Conservation (phyloP, 2,329 filamentous ascomycete species). For the Fusarium agapanthi region DNA sequence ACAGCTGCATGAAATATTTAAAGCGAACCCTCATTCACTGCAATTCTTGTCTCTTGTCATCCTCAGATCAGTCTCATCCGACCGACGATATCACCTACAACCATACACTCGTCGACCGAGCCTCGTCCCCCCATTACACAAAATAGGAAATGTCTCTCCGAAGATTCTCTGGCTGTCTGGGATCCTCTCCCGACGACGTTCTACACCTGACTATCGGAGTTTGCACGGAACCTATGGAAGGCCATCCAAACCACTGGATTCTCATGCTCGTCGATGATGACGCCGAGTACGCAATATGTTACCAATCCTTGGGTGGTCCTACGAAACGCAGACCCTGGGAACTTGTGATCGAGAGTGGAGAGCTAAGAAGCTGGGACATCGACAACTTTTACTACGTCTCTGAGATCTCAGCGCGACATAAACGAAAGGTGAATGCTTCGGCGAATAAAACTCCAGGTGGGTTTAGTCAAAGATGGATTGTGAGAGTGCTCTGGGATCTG, state of each 20-base stretch:
- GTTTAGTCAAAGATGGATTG: slow-evolving; percentile 10
- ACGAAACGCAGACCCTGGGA: background rate
- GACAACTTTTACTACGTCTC: background rate
- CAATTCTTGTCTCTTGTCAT: background rate
- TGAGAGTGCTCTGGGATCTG: slow-evolving; percentile 2
- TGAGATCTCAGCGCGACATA: background rate
- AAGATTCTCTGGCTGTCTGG: background rate
- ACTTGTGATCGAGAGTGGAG: background rate
- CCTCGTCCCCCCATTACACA: too few relatives aligned
- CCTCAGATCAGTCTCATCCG: background rate
- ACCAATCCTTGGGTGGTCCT: background rate
- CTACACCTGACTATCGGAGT: background rate
- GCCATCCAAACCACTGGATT: background rate
- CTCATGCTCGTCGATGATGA: slow-evolving; percentile 5
- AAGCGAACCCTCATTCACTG: background rate
- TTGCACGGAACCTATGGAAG: background rate
- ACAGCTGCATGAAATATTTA: background rate
- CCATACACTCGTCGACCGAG: background rate
- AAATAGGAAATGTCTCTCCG: background rate
- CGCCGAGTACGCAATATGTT: background rate
- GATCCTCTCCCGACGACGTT: background rate
- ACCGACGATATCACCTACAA: background rate
- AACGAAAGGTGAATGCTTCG: background rate
- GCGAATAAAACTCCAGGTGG: background rate
- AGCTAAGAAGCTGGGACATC: background rate